phyloP scores from a whole-genome alignment of 2,329 filamentous ascomycete genomes.

The Cladosporium sp. region DNA sequence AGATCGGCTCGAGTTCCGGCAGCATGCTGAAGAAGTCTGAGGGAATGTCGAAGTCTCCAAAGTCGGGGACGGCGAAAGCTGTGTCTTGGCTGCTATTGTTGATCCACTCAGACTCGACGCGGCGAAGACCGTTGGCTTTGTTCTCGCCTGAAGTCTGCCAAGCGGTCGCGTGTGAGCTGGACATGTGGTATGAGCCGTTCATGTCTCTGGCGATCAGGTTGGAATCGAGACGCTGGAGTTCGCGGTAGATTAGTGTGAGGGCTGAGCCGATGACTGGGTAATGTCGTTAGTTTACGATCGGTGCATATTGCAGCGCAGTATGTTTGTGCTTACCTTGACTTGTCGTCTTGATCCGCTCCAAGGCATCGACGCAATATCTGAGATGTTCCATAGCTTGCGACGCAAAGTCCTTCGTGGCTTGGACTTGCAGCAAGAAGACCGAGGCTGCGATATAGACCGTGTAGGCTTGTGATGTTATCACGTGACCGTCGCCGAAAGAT shows the following conservation, averaged over 20 bases:
- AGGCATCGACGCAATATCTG: background rate
- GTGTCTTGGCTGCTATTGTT: background rate
- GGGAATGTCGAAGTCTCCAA: background rate
- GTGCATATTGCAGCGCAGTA: too few species aligned
- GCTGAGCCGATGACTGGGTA: constrained; percentile 1
- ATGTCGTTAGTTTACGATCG: background rate
- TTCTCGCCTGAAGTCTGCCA: background rate
- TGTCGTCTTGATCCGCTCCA: constrained; percentile 2
- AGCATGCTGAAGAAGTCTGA: constrained; percentile 7
- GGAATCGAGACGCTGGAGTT: background rate
- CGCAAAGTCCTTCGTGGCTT: constrained; percentile 1
- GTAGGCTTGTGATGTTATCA: constrained; percentile 6
- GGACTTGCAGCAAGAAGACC: constrained; percentile 4
- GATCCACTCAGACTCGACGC: background rate
- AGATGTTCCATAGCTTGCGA: constrained; percentile 9
- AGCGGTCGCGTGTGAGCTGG: background rate
- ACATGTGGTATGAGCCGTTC: constrained; percentile 7
- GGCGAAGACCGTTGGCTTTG: background rate
- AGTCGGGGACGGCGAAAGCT: constrained; percentile 3
- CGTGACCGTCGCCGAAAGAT: constrained; percentile 8
- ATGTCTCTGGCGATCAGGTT: background rate
- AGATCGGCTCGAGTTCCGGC: constrained; percentile 6
- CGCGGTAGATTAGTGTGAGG: constrained; percentile 2
- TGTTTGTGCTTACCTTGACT: background rate
- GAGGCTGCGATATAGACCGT: constrained; percentile 9